These are phyloP conservation scores for Trichoderma lentiforme DNA, from an alignment of 2,329 filamentous ascomycete genomes.

Conservation along the genomic window DNA sequence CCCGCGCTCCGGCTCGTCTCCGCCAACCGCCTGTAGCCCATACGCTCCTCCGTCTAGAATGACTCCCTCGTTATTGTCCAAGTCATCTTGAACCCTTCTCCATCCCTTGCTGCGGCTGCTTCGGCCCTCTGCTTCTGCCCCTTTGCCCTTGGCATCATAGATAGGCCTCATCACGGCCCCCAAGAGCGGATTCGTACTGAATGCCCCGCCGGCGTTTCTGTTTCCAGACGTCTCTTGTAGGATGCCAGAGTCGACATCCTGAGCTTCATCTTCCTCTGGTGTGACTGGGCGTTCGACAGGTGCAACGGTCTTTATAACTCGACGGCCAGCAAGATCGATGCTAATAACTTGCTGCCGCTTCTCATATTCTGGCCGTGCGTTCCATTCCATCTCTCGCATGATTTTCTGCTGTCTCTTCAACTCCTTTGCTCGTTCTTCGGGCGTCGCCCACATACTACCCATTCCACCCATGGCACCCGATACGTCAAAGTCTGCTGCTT, in stretches of 20 bases:
- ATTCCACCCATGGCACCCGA: slow-evolving; percentile 42
- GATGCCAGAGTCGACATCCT: slow-evolving; percentile 29
- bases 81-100: slow-evolving; percentile 60
- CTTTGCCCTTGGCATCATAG: slow-evolving; percentile 53
- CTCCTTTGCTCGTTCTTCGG: slow-evolving; percentile 76
- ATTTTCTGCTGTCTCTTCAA: slow-evolving; percentile 83
- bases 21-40: slow-evolving; percentile 29
- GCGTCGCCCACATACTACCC: slow-evolving; percentile 73
- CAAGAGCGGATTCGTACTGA: slow-evolving; percentile 66
- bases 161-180: slow-evolving; percentile 64
- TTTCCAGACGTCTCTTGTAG: slow-evolving; percentile 37
- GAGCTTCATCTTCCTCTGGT: slow-evolving; percentile 45
- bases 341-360: slow-evolving; percentile 81
- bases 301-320: slow-evolving; percentile 70
- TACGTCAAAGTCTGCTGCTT: slow-evolving; percentile 65
- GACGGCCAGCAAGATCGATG: slow-evolving; percentile 75
- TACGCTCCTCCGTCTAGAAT: slow-evolving; percentile 57
- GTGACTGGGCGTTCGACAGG: slow-evolving; percentile 57
- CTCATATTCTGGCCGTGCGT: slow-evolving; percentile 80
- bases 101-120: slow-evolving; percentile 46
- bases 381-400: slow-evolving; percentile 82
- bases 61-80: slow-evolving; percentile 55
- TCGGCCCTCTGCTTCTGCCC: slow-evolving; percentile 39
- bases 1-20: slow-evolving; percentile 40
- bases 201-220: slow-evolving; percentile 50